Percentiles rank a stretch among this genome's conserved stretches.
Evolutionary conservation across 305 asterid genomes (phyloP).

Genomic region (Withania somnifera): DNA sequence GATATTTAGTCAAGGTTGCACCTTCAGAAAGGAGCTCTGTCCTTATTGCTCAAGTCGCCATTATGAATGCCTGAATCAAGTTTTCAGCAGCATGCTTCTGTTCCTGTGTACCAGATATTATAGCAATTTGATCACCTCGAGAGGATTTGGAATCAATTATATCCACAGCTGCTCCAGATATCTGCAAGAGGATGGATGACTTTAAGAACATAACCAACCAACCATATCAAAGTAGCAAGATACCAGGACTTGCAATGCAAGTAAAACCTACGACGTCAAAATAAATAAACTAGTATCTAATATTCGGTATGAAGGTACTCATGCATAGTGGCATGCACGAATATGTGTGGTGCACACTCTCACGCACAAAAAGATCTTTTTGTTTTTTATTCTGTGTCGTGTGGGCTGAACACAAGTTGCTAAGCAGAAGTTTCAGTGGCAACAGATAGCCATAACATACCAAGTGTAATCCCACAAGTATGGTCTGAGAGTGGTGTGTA

Average conservation of each 20-base stretch:
- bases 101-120: conserved; percentile 73
- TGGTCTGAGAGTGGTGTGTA: background rate
- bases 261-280: background rate
- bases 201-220: conserved; percentile 4
- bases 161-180: conserved; percentile 87
- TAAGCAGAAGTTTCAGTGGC: background rate
- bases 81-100: conserved; percentile 90
- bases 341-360: background rate
- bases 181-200: conserved; percentile 46
- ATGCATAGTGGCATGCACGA: background rate
- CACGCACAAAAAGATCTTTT: background rate
- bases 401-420: background rate
- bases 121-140: conserved; percentile 81
- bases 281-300: background rate
- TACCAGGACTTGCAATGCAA: background rate
- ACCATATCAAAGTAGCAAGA: background rate
- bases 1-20: background rate
- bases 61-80: conserved; percentile 86
- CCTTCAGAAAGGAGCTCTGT: conserved; percentile 3
- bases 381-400: background rate
- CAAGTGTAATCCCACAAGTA: background rate
- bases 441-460: background rate
- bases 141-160: conserved; percentile 67
- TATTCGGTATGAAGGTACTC: background rate
- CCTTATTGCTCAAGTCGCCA: conserved; percentile 49